These are phyloP conservation scores for Ceratobasidium sp. DNA, from an alignment of 1,284 basidiomycete genomes.

Conservation along the genomic window DNA sequence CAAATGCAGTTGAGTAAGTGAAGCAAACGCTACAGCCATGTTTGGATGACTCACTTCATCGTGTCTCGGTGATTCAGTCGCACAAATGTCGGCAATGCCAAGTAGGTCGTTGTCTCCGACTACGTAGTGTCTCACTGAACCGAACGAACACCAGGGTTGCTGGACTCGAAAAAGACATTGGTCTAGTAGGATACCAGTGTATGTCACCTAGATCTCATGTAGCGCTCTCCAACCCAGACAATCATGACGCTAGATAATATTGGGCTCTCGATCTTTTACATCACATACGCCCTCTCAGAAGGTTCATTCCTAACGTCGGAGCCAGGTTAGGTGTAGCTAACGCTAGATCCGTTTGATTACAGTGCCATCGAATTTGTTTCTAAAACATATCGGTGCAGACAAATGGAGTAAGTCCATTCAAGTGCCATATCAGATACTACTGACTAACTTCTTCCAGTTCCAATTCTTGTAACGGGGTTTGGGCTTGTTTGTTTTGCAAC, in stretches of 20 bases:
- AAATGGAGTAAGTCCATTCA: constrained; percentile 39
- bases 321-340: neutral
- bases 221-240: neutral
- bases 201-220: neutral
- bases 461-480: constrained; percentile 40
- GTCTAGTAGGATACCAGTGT: constrained; percentile 43
- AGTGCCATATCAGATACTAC: no score
- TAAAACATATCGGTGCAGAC: constrained; percentile 42
- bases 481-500: constrained; percentile 43
- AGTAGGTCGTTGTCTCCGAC: constrained; percentile 19
- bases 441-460: constrained; percentile 26
- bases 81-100: constrained; percentile 44
- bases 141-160: constrained; percentile 35
- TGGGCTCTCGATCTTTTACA: constrained; percentile 44
- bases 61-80: constrained; percentile 22
- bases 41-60: neutral
- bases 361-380: constrained; percentile 43
- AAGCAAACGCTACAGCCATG: no score
- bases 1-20: constrained; percentile 30
- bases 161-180: constrained; percentile 42
- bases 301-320: neutral
- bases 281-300: constrained; percentile 43
- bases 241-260: constrained; percentile 40
- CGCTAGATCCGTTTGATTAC: neutral
- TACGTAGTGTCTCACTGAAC: neutral